A percentile compares a stretch with the other conserved stretches of the same genome.
These are phyloP conservation scores for Mycena epipterygia DNA, from an alignment of 768 basidiomycete genomes.

Conservation along the genomic window DNA sequence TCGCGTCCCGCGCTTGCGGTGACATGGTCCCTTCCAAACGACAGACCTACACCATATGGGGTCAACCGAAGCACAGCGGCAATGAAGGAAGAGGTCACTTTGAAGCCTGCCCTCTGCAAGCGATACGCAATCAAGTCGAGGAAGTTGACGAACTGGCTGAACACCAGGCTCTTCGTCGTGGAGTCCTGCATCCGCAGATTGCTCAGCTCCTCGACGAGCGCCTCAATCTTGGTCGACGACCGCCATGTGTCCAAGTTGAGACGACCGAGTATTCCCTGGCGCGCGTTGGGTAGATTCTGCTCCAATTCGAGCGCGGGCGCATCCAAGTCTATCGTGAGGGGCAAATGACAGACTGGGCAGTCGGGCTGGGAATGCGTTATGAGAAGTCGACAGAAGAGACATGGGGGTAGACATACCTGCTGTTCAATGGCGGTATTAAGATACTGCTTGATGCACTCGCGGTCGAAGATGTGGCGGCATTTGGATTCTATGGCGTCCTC, in stretches of 20 bases:
- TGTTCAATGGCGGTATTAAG: slow-evolving; percentile 80
- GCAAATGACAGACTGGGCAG: slow-evolving; percentile 95
- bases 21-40: slow-evolving; percentile 97
- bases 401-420: slow-evolving; percentile 57
- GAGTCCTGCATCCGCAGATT: slow-evolving; percentile 87
- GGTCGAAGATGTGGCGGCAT: slow-evolving; percentile 95
- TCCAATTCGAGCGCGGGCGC: slow-evolving; percentile 91
- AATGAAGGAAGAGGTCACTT: slow-evolving; percentile 55
- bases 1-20: slow-evolving; percentile 95
- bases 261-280: slow-evolving; percentile 95
- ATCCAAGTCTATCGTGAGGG: slow-evolving; percentile 96
- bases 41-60: slow-evolving; percentile 71
- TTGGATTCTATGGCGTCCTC: slow-evolving; percentile 97
- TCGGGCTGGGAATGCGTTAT: slow-evolving; percentile 68
- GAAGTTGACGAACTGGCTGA: slow-evolving; percentile 95
- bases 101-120: slow-evolving; percentile 92
- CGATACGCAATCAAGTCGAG: slow-evolving; percentile 94
- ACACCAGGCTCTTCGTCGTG: slow-evolving; percentile 97
- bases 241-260: slow-evolving; percentile 92
- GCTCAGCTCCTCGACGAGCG: slow-evolving; percentile 92
- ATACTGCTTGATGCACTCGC: slow-evolving; percentile 96
- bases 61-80: background rate
- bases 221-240: slow-evolving; percentile 98
- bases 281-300: slow-evolving; percentile 61
- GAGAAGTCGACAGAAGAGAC: slow-evolving; percentile 1